phyloP scores from a whole-genome alignment of 805 yeast species.

The Priceomyces castillae region DNA sequence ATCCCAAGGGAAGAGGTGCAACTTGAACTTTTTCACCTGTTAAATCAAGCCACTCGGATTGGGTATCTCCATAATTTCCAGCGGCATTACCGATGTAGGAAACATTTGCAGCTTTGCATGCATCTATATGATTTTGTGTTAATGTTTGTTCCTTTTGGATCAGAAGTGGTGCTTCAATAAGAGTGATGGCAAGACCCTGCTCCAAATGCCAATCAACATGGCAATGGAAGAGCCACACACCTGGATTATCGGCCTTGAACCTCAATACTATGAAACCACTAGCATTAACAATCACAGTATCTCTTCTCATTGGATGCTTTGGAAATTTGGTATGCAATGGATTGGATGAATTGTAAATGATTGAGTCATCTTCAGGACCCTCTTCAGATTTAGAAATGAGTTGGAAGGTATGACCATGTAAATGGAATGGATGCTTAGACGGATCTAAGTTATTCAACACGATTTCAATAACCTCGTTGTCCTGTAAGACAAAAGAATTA shows the following conservation, averaged over 20 bases:
- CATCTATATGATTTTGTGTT: constrained; percentile 47
- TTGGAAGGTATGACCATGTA: constrained; percentile 94
- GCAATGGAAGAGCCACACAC: constrained; percentile 99
- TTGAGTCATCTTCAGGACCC: constrained; percentile 51
- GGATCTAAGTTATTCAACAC: constrained; percentile 84
- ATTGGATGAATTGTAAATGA: constrained; percentile 40
- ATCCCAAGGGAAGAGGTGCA: constrained; percentile 64
- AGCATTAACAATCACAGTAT: constrained; percentile 73
- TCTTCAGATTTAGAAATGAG: constrained; percentile 67
- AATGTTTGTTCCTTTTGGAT: constrained; percentile 42
- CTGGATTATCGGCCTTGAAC: constrained; percentile 92
- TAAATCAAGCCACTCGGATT: constrained; percentile 52
- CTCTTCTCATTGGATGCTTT: constrained; percentile 80
- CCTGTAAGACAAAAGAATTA: constrained; percentile 65
- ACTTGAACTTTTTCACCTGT: constrained; percentile 61
- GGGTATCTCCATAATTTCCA: constrained; percentile 45
- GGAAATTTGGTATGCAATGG: constrained; percentile 47
- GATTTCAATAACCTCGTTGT: constrained; percentile 70
- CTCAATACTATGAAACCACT: constrained; percentile 84
- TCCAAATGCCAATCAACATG: constrained; percentile 98
- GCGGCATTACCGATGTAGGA: constrained; percentile 69
- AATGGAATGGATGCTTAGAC: constrained; percentile 96
- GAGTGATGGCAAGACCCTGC: constrained; percentile 82
- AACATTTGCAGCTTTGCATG: constrained; percentile 48
- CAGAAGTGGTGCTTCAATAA: constrained; percentile 80